These are phyloP conservation scores for Ustulina deusta DNA, from an alignment of 2,329 filamentous ascomycete species.

Conservation along the genomic window DNA sequence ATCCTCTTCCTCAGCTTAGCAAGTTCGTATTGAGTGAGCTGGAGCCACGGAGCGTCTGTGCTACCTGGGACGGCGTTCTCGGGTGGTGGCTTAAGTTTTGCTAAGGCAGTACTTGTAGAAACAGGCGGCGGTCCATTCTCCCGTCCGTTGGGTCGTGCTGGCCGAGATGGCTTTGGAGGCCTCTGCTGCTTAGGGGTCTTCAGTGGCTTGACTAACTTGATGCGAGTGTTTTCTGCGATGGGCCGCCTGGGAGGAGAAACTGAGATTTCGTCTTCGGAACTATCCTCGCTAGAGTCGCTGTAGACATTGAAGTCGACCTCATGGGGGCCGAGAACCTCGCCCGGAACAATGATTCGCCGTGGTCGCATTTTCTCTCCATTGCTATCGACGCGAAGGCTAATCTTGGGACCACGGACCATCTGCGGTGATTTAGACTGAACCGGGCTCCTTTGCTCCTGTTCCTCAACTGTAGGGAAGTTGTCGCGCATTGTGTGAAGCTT, in stretches of 20 bases:
- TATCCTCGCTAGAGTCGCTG: conserved; percentile 65
- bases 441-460: conserved; percentile 65
- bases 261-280: conserved; percentile 64
- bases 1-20: conserved; percentile 82
- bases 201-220: conserved; percentile 62
- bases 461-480: conserved; percentile 66
- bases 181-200: conserved; percentile 62
- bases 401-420: conserved; percentile 61
- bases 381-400: conserved; percentile 58
- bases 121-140: conserved; percentile 58
- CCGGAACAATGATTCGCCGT: conserved; percentile 72
- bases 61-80: conserved; percentile 70
- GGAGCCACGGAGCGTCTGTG: conserved; percentile 72
- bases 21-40: conserved; percentile 73
- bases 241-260: conserved; percentile 55
- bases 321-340: conserved; percentile 74
- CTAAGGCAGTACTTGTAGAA: conserved; percentile 56
- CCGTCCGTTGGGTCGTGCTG: conserved; percentile 50
- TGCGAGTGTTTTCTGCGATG: conserved; percentile 57
- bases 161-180: conserved; percentile 49
- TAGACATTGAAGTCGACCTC: conserved; percentile 72
- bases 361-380: conserved; percentile 61
- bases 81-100: conserved; percentile 67
- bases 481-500: conserved; percentile 72
- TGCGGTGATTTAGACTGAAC: conserved; percentile 67